phyloP scores from a whole-genome alignment of 2,329 filamentous ascomycete genomes.

The Hypoxylon sp. region DNA sequence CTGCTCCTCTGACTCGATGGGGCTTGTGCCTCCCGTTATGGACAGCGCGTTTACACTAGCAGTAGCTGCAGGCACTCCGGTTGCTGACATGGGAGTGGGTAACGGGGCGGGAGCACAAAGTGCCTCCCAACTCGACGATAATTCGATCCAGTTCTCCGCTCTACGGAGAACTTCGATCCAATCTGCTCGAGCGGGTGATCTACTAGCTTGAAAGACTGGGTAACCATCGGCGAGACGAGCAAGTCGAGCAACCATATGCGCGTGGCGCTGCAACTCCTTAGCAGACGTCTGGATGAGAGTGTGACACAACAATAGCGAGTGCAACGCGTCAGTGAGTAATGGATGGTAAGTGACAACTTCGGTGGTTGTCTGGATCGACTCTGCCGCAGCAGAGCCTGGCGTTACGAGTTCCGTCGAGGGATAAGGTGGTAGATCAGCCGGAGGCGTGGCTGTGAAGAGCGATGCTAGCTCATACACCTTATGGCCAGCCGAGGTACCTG shows the following conservation, averaged over 20 bases:
- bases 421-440: constrained; percentile 76
- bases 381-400: constrained; percentile 47
- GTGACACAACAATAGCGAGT: constrained; percentile 83
- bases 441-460: constrained; percentile 79
- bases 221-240: constrained; percentile 82
- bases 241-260: constrained; percentile 84
- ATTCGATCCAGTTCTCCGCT: constrained; percentile 77
- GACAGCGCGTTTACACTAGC: constrained; percentile 57
- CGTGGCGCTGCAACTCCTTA: constrained; percentile 83
- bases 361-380: constrained; percentile 56
- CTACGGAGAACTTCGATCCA: constrained; percentile 83
- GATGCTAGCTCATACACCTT: constrained; percentile 66
- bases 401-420: constrained; percentile 63
- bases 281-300: constrained; percentile 83
- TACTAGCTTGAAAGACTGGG: constrained; percentile 81
- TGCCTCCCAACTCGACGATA: constrained; percentile 76
- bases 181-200: constrained; percentile 80
- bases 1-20: constrained; percentile 65
- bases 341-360: constrained; percentile 86
- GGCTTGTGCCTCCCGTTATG: constrained; percentile 52
- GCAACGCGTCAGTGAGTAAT: constrained; percentile 82
- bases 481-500: constrained; percentile 52
- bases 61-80: constrained; percentile 49
- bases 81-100: constrained; percentile 53
- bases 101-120: constrained; percentile 75